A percentile compares a stretch with the other conserved stretches of the same genome.
These are phyloP conservation scores for Hymenoscyphus repandus DNA, from an alignment of 2,329 filamentous ascomycete species.

Conservation along the genomic window DNA sequence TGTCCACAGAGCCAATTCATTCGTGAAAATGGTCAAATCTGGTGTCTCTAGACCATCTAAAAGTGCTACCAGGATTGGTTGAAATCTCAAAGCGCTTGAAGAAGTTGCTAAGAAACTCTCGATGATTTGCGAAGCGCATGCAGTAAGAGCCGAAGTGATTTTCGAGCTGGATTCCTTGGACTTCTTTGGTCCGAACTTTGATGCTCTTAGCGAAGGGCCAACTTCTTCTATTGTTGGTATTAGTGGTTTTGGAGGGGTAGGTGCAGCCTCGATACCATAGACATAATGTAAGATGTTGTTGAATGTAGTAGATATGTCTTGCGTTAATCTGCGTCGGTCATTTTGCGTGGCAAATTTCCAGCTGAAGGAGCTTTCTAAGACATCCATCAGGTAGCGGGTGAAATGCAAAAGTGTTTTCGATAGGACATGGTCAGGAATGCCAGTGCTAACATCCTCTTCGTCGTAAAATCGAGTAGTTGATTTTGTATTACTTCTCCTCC, in stretches of 20 bases:
- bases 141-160: conserved; percentile 46
- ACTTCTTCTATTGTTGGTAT: not conserved
- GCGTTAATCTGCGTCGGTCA: conserved; percentile 65
- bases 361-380: conserved; percentile 77
- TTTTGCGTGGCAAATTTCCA: conserved; percentile 74
- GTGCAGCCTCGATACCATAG: conserved; percentile 66
- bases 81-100: conserved; percentile 66
- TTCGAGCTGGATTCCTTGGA: conserved; percentile 6
- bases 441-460: conserved; percentile 55
- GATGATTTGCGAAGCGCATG: conserved; percentile 70
- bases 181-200: not conserved
- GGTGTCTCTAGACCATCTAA: conserved; percentile 55
- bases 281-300: conserved; percentile 66
- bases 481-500: conserved; percentile 54
- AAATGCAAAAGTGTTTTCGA: conserved; percentile 67
- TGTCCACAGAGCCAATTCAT: conserved; percentile 49
- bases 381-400: conserved; percentile 70
- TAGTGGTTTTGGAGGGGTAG: not conserved
- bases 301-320: conserved; percentile 63
- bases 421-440: conserved; percentile 73
- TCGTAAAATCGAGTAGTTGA: conserved; percentile 40
- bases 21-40: conserved; percentile 57
- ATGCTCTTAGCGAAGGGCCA: not conserved
- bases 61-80: conserved; percentile 69
- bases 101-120: conserved; percentile 70